Evolutionary conservation across 2,329 filamentous ascomycete genomes (phyloP), one percentile per base, ranked within the genome.

Genomic region (Aurifilum marmelostoma): DNA sequence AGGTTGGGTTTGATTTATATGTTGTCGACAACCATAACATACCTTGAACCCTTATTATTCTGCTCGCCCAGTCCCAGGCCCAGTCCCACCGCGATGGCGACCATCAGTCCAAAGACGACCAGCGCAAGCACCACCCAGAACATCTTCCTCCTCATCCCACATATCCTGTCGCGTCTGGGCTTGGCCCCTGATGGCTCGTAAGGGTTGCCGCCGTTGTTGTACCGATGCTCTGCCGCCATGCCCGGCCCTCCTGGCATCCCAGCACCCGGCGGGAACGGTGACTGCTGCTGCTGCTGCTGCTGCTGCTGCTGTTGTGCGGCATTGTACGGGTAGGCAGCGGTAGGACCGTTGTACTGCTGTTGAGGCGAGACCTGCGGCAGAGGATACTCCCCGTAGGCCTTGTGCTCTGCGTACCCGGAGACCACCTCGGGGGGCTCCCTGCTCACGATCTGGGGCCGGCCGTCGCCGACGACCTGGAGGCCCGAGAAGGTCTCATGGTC

Each of bases 121-220:
- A 79, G 61, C 7, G 75, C 78, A 24, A 79, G 29, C 6, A 77
- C 66, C 8, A 76, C 65, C 73, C 75, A 77, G 58, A 79, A 79
- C 2, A 69, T 54, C 16, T 72, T 72, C 63, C 72, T 73, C 67
- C 69, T 74, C 50, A 80, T 64, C 9, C 78, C 78, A 39, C 76
- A 78, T 27, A 80, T 74, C 67, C 71, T 69, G n/a, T 43, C 24
- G 11, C 1, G 41, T 12, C 62, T 52, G 54, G 32, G 29, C 34
- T 39, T 65, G 59, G 58, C 67, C 61, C 34, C 39, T 56, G 67
- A 60, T 12, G 63, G 41, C 24, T 69, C 65, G 32, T 67, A 61
- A 2, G 69, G 59, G 50, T 70, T 64, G 16, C 65, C 43, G 21
- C 70, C 68, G 32, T 67, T 67, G 34, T 65, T 11, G 37, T 67